Base-by-base conservation (phyloP, 2,329 filamentous ascomycete genomes). In the Elsinoe australis region DNA sequence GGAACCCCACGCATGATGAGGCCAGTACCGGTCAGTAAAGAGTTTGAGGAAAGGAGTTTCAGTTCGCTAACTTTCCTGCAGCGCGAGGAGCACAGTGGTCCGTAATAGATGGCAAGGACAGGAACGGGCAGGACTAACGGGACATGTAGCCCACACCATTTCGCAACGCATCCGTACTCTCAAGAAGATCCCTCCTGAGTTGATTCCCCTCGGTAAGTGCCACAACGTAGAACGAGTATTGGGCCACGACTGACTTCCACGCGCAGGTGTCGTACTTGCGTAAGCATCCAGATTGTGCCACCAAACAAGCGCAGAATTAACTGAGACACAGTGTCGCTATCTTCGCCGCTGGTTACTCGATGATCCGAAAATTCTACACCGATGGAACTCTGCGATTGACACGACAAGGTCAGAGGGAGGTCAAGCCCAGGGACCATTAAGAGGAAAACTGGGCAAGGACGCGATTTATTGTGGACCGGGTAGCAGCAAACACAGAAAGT, bases 91-190 rank as follows among this genome's bases (percentile, higher is more conserved):
- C 77, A 82, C 55, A 72, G 74, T 64, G 79, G 79, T 82, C 76
- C 56, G 71, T 17, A 17, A 12, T 10, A 15, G 14, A 35, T 19
- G n/a, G 8, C 12, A 5, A 22, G 18, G 21, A 32, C 26, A 34
- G 6, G 12, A 10, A 31, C 35, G 22, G 28, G 22, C 12, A 18
- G 10, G 28, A 32, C 22, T 22, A 57, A n/a, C n/a, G n/a, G n/a
- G n/a, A n/a, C n/a, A n/a, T n/a, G n/a, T 59, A 98, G 92, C 87
- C 67, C 92, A 96, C 75, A 95, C 90, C 62, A 81, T 96, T 70
- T 95, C 90, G 58, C 92, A 96, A 76, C 87, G 90, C 67, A 76
- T 98, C 62, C 85, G 89, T 67, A 83, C 81, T 66, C 76, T 95
- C 64, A 89, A 85, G 78, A 82, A 82, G 72, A 84, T 96, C 64